Percentiles rank a stretch among this genome's conserved stretches.
Evolutionary conservation across 2,329 filamentous ascomycete genomes (phyloP).

Genomic region (Grosmannia clavigera): DNA sequence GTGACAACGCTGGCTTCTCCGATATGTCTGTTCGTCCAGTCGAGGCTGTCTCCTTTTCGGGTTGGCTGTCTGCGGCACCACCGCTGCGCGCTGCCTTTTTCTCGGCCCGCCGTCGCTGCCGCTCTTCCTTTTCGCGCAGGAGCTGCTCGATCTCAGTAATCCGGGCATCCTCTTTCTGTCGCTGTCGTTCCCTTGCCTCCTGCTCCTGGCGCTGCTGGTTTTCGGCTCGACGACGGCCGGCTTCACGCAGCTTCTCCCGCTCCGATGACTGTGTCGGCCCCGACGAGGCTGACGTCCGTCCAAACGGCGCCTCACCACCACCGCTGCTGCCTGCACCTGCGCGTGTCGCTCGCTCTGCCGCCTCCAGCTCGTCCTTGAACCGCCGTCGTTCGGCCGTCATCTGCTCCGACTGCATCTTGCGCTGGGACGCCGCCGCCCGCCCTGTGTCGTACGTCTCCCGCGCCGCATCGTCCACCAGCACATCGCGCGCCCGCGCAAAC

Average conservation of each 20-base stretch:
- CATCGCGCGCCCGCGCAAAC: slow-evolving; percentile 74
- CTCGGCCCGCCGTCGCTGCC: slow-evolving; percentile 25
- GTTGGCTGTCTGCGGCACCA: not conserved
- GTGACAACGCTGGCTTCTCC: not conserved
- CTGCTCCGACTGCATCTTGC: slow-evolving; percentile 56
- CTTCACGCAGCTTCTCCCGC: slow-evolving; percentile 20
- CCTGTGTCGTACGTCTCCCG: slow-evolving; percentile 69
- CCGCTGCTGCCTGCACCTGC: slow-evolving; percentile 15
- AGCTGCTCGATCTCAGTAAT: slow-evolving; percentile 31
- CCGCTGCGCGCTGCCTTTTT: slow-evolving; percentile 20
- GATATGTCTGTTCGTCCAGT: not conserved
- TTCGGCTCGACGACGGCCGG: slow-evolving; percentile 24
- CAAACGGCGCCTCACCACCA: slow-evolving; percentile 1
- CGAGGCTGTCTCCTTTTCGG: not conserved
- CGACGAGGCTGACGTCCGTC: not conserved
- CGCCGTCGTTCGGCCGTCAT: slow-evolving; percentile 61
- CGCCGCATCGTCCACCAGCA: slow-evolving; percentile 58
- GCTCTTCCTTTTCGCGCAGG: slow-evolving; percentile 28
- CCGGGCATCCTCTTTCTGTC: slow-evolving; percentile 25
- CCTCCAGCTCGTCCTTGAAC: slow-evolving; percentile 80
- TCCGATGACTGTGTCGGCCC: slow-evolving; percentile 13
- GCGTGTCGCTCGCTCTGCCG: slow-evolving; percentile 48
- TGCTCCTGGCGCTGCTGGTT: slow-evolving; percentile 27
- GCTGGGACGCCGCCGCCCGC: slow-evolving; percentile 57
- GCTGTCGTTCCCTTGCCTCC: slow-evolving; percentile 28